Evolutionary conservation across 1,284 basidiomycete species (phyloP).

Genomic region (Inonotus obliquus): DNA sequence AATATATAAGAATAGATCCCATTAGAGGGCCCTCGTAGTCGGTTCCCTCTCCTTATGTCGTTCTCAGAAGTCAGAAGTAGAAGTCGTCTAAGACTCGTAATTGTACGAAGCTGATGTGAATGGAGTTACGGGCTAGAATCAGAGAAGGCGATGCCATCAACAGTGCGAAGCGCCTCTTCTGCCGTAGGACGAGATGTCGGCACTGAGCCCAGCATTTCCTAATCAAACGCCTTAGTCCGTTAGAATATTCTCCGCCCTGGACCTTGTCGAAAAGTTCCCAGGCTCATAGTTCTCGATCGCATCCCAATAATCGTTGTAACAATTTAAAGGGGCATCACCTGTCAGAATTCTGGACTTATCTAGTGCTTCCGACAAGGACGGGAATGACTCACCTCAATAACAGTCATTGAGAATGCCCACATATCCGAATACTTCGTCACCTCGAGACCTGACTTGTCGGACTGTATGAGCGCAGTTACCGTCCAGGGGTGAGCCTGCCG

Average conservation of each 20-base stretch:
- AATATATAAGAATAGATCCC: not conserved
- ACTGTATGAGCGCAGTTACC: conserved; percentile 8
- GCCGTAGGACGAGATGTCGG: not conserved
- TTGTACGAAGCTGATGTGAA: not conserved
- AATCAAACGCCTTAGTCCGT: conserved; percentile 1
- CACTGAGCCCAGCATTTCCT: not conserved
- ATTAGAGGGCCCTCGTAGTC: not conserved
- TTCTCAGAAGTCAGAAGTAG: not conserved
- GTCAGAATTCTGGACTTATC: not conserved
- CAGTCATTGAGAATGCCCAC: conserved; percentile 17
- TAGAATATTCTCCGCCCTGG: not conserved
- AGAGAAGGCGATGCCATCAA: not conserved
- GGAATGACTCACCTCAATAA: conserved; percentile 4
- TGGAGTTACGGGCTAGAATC: not conserved
- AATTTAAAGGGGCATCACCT: not conserved
- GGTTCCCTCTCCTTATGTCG: not conserved
- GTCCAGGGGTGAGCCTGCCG: conserved; percentile 10
- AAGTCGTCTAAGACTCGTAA: not conserved
- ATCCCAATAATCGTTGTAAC: not conserved
- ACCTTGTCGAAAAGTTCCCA: not conserved
- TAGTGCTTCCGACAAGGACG: not conserved
- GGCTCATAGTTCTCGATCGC: not conserved
- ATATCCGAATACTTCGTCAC: conserved; percentile 12
- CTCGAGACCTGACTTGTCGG: not conserved
- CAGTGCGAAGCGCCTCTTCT: not conserved